These are phyloP conservation scores for Elsinoe necatrix DNA, from an alignment of 2,329 filamentous ascomycete genomes.

Conservation along the genomic window DNA sequence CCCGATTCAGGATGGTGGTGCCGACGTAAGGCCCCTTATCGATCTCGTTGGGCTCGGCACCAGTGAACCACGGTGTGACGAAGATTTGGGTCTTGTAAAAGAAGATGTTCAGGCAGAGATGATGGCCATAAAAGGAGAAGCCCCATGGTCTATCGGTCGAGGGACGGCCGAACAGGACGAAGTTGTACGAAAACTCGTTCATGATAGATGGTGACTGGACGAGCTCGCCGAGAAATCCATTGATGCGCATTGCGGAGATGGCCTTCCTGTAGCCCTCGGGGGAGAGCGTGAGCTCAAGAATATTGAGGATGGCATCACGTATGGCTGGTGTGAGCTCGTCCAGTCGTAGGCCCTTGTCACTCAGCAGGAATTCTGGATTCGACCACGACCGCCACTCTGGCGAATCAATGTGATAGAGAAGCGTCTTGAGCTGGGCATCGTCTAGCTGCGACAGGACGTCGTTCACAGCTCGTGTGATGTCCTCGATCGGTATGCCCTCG, in stretches of 20 bases:
- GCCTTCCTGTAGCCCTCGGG: slow-evolving; percentile 65
- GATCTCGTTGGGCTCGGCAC: slow-evolving; percentile 69
- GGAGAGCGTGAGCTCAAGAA: slow-evolving; percentile 54
- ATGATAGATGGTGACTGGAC: slow-evolving; percentile 54
- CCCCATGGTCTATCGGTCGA: slow-evolving; percentile 56
- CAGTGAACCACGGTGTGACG: slow-evolving; percentile 67
- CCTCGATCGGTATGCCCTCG: slow-evolving; percentile 52
- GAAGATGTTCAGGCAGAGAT: slow-evolving; percentile 65
- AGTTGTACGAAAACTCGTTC: slow-evolving; percentile 71
- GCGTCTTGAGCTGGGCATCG: slow-evolving; percentile 40
- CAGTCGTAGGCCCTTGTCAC: slow-evolving; percentile 59
- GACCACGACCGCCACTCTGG: slow-evolving; percentile 63
- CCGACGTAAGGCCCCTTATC: slow-evolving; percentile 56
- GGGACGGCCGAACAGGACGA: slow-evolving; percentile 59
- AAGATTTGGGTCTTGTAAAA: slow-evolving; percentile 57
- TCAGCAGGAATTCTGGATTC: slow-evolving; percentile 66
- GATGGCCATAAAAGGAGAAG: slow-evolving; percentile 69
- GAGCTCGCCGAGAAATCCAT: slow-evolving; percentile 64
- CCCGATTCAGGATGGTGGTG: slow-evolving; percentile 56
- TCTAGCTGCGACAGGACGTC: slow-evolving; percentile 41
- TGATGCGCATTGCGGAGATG: slow-evolving; percentile 60
- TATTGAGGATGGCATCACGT: slow-evolving; percentile 43
- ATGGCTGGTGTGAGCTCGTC: slow-evolving; percentile 49
- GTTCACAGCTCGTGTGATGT: slow-evolving; percentile 47
- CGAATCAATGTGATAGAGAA: slow-evolving; percentile 57